A percentile compares a stretch with the other conserved stretches of the same genome.
phyloP scores from a whole-genome alignment of 2,329 filamentous ascomycete genomes.

The Fusarium penzigii region DNA sequence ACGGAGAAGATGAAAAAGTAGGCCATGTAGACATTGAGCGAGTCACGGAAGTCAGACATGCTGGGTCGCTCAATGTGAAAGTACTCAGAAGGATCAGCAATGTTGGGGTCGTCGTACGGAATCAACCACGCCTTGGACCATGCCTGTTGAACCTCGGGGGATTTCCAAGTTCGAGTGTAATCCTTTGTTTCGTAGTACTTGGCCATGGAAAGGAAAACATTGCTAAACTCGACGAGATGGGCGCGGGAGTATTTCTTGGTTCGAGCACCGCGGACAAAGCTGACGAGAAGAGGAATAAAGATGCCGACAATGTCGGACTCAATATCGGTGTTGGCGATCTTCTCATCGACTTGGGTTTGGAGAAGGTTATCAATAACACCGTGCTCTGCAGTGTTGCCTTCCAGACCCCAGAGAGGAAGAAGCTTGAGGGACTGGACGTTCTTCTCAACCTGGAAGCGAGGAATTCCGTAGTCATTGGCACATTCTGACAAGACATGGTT shows the following conservation, averaged over 20 bases:
- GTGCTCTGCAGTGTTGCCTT: conserved; percentile 19
- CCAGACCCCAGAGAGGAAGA: conserved; percentile 20
- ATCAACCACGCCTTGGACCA: conserved; percentile 18
- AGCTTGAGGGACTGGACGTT: conserved; percentile 21
- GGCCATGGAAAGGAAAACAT: conserved; percentile 16
- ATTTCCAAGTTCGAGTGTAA: conserved; percentile 18
- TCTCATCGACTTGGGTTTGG: conserved; percentile 18
- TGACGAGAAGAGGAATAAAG: conserved; percentile 17
- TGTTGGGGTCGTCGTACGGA: conserved; percentile 15
- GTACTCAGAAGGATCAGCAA: conserved; percentile 9
- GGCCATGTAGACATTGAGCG: conserved; percentile 14
- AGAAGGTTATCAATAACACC: conserved; percentile 19
- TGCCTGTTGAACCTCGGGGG: conserved; percentile 8
- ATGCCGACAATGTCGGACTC: conserved; percentile 7
- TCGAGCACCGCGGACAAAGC: conserved; percentile 19
- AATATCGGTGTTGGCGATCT: conserved; percentile 15
- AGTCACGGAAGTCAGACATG: conserved; percentile 14
- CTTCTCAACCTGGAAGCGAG: conserved; percentile 22
- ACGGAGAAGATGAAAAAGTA: conserved; percentile 21
- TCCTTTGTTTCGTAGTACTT: conserved; percentile 23
- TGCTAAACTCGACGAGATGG: conserved; percentile 20
- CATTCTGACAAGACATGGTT: conserved; percentile 23
- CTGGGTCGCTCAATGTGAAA: conserved; percentile 20
- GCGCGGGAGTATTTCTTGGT: conserved; percentile 11
- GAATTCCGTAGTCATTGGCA: conserved; percentile 21